phyloP scores from a whole-genome alignment of 352 stramenopile genomes.

The Phytophthora quininea region DNA sequence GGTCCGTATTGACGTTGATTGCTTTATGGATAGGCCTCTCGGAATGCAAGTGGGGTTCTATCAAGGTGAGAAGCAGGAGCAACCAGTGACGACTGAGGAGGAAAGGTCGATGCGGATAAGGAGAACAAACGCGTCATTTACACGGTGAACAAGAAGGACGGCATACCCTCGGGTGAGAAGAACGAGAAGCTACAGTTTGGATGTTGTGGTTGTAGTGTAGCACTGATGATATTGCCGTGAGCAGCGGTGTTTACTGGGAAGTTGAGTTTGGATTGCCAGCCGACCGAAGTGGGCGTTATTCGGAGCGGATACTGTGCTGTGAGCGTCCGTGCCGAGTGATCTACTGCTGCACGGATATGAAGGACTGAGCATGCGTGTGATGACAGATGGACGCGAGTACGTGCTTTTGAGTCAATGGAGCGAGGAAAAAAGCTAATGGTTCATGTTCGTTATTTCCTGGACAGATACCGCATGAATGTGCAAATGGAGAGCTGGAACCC shows the following conservation, averaged over 20 bases:
- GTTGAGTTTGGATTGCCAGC: constrained; percentile 77
- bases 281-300: constrained; percentile 77
- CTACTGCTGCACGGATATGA: constrained; percentile 82
- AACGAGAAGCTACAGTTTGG: not conserved
- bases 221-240: constrained; percentile 2
- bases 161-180: constrained; percentile 47
- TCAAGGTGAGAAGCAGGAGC: constrained; percentile 28
- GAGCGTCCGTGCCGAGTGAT: constrained; percentile 50
- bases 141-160: constrained; percentile 60
- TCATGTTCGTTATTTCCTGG: not conserved
- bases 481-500: constrained; percentile 90
- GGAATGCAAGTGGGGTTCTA: constrained; percentile 75
- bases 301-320: constrained; percentile 88
- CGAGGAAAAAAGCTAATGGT: too few relatives aligned
- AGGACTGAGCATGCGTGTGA: constrained; percentile 85
- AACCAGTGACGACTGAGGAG: constrained; percentile 12
- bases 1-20: constrained; percentile 1
- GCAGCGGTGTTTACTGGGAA: constrained; percentile 75
- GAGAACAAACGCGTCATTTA: constrained; percentile 37
- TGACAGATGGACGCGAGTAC: constrained; percentile 84
- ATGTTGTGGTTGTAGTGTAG: not conserved
- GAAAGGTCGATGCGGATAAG: constrained; percentile 5
- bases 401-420: constrained; percentile 1
- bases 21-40: constrained; percentile 45
- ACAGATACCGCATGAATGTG: constrained; percentile 80